Conservation (phyloP, 352 stramenopile species). For the Globisporangium barbulae region DNA sequence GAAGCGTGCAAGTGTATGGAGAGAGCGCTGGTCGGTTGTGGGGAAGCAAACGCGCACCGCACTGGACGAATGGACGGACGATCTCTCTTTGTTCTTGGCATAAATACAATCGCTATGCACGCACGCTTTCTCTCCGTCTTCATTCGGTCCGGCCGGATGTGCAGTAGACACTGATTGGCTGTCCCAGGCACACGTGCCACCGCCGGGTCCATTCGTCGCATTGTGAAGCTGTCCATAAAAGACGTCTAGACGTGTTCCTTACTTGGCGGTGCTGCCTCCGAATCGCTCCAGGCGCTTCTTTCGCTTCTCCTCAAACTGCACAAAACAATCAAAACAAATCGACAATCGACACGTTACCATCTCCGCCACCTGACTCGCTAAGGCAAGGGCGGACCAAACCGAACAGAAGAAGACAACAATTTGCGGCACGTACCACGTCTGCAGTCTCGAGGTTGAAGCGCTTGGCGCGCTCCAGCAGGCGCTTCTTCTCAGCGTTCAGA, state of each 20-base stretch:
- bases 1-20: not conserved
- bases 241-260: not conserved
- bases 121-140: not conserved
- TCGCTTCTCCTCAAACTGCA: conserved; percentile 72
- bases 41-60: not conserved
- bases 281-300: conserved; percentile 75
- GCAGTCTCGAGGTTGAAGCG: conserved; percentile 80
- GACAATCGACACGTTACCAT: not conserved
- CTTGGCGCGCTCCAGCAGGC: conserved; percentile 77
- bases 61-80: conserved; percentile 16
- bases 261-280: conserved; percentile 19
- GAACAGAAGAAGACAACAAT: not conserved
- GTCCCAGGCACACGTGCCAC: not conserved
- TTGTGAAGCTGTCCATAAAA: conserved; percentile 16
- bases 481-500: conserved; percentile 77
- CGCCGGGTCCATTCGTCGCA: conserved; percentile 2
- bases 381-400: conserved; percentile 6
- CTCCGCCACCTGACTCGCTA: conserved; percentile 1
- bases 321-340: not conserved
- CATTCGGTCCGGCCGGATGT: not conserved
- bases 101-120: conserved; percentile 11
- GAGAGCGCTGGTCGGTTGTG: not conserved
- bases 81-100: conserved; percentile 4
- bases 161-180: not conserved
- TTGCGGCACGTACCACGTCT: conserved; percentile 52